phyloP scores from a whole-genome alignment of 306 rosid genomes.

The Arachis stenosperma region DNA sequence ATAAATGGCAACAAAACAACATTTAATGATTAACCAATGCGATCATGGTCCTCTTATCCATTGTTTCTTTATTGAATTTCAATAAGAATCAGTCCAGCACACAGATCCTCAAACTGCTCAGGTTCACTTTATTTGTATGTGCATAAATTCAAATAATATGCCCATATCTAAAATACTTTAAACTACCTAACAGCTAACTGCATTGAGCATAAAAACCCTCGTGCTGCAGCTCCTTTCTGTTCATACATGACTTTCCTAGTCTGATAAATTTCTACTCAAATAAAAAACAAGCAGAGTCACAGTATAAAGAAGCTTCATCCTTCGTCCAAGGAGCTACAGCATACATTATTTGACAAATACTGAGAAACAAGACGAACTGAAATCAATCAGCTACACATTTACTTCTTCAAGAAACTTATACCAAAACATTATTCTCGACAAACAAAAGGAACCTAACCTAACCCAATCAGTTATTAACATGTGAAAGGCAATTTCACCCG shows the following conservation, averaged over 20 bases:
- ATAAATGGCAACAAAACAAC: not conserved
- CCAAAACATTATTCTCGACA: not conserved
- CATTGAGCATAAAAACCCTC: no score
- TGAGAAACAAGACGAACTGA: not conserved
- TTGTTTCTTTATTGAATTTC: not conserved
- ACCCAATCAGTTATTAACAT: slow-evolving; percentile 8
- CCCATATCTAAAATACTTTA: not conserved
- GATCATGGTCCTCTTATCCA: not conserved
- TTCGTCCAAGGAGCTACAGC: not conserved
- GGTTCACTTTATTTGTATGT: not conserved
- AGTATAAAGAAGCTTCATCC: slow-evolving; percentile 14
- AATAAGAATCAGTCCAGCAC: not conserved
- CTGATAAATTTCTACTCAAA: slow-evolving; percentile 17
- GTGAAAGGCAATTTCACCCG: slow-evolving; percentile 10
- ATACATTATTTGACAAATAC: not conserved
- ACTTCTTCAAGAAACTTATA: not conserved
- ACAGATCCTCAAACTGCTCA: not conserved
- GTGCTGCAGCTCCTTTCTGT: not conserved
- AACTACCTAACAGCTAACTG: not conserved
- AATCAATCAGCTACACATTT: not conserved
- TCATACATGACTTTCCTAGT: not conserved
- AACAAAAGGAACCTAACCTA: not conserved
- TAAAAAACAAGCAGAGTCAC: slow-evolving; percentile 10
- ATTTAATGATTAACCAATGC: not conserved
- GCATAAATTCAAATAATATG: not conserved